Percentiles rank a stretch among this genome's conserved stretches.
Conservation (phyloP, 306 rosid species). For the Morella rubra region DNA sequence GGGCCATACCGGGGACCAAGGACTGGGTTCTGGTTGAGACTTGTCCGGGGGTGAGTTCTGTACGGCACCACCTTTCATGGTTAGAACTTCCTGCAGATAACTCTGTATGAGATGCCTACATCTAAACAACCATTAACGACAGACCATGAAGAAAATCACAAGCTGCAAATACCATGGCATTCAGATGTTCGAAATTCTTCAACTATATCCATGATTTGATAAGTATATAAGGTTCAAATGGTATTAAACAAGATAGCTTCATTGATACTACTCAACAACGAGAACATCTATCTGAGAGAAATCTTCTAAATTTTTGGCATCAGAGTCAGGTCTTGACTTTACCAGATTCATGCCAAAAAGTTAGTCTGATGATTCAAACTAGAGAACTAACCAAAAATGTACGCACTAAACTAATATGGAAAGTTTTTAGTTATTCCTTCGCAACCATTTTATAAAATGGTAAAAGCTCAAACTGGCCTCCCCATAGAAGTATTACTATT, state of each 20-base stretch:
- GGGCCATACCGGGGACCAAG: conserved; percentile 89
- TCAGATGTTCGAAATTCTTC: neutral
- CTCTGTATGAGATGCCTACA: conserved; percentile 21
- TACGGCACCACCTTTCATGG: conserved; percentile 81
- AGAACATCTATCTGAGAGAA: neutral
- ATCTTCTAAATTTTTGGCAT: too few relatives aligned
- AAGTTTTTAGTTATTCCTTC: neutral
- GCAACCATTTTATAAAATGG: neutral
- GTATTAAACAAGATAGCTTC: neutral
- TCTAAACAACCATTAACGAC: neutral
- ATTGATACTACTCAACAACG: neutral
- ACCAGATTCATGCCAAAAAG: neutral
- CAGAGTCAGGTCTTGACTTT: too few relatives aligned
- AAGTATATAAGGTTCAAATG: neutral
- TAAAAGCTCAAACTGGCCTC: neutral
- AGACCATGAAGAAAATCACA: neutral
- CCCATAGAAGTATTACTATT: too few relatives aligned
- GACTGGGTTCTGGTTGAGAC: conserved; percentile 68
- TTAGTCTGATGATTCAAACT: neutral
- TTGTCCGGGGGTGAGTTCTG: conserved; percentile 89
- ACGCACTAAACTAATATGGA: neutral
- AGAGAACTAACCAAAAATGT: neutral
- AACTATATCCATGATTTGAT: neutral
- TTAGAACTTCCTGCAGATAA: conserved; percentile 69
- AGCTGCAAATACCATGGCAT: neutral